phyloP scores from a whole-genome alignment of 108 stramenopile genomes.

The Chaetoceros tenuissimus region DNA sequence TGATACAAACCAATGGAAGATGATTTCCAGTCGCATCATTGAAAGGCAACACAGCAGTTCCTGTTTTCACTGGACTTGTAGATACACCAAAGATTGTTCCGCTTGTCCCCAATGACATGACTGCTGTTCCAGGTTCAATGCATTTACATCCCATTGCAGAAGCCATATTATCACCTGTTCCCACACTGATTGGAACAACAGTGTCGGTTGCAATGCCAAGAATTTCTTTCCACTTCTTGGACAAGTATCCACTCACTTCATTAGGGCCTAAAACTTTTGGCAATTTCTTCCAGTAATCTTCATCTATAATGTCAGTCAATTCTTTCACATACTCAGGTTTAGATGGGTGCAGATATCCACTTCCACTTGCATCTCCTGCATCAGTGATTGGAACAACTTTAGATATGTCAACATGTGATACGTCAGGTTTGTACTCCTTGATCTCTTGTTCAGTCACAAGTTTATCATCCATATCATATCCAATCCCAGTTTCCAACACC shows the following conservation, averaged over 20 bases:
- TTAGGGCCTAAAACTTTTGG: constrained; percentile 7
- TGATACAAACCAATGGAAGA: constrained; percentile 15
- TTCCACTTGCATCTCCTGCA: constrained; percentile 20
- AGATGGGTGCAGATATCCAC: constrained; percentile 2
- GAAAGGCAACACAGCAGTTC: constrained; percentile 9
- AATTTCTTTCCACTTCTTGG: background rate
- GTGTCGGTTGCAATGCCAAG: background rate
- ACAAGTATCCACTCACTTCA: constrained; percentile 6
- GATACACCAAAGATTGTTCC: constrained; percentile 19
- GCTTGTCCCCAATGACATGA: constrained; percentile 14
- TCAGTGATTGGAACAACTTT: constrained; percentile 2
- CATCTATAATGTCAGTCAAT: background rate
- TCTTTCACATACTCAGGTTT: background rate
- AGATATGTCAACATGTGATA: background rate
- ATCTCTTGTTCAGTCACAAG: background rate
- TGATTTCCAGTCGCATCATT: constrained; percentile 9
- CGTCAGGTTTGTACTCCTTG: background rate
- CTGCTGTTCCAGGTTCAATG: constrained; percentile 9
- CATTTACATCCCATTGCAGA: constrained; percentile 13
- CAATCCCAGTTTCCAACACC: background rate
- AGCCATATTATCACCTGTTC: constrained; percentile 19
- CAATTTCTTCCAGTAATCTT: background rate
- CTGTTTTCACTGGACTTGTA: background rate
- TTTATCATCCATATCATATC: background rate
- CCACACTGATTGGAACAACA: constrained; percentile 10